Evolutionary conservation across 495 filamentous ascomycete genomes (phyloP).

Genomic region (Wilcoxina mikolae): DNA sequence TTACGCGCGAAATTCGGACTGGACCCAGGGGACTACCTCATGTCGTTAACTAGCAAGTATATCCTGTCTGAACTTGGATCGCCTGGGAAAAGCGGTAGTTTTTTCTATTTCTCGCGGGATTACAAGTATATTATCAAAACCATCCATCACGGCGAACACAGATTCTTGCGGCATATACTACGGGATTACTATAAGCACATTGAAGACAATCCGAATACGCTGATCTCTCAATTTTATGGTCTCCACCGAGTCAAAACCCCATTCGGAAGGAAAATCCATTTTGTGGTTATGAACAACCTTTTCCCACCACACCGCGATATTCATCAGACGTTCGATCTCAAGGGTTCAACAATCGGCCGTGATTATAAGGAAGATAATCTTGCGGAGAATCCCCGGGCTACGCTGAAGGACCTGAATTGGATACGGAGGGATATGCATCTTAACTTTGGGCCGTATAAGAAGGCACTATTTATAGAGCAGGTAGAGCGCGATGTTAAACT

Average conservation of each 20-base stretch:
- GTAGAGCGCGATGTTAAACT: constrained; percentile 74
- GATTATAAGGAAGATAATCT: constrained; percentile 82
- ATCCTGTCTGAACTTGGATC: constrained; percentile 95
- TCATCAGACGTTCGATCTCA: constrained; percentile 90
- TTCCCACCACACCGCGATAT: constrained; percentile 97
- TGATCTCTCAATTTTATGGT: constrained; percentile 96
- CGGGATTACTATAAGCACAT: constrained; percentile 92
- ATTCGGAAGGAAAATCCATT: constrained; percentile 96
- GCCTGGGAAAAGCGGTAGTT: constrained; percentile 94
- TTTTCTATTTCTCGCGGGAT: constrained; percentile 98
- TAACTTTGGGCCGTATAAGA: constrained; percentile 77
- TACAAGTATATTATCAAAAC: constrained; percentile 99
- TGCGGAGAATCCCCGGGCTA: constrained; percentile 76
- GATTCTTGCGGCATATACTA: constrained; percentile 79
- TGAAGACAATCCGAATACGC: constrained; percentile 80
- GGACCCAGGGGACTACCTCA: constrained; percentile 93
- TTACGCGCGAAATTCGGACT: constrained; percentile 75
- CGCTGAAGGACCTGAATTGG: constrained; percentile 96
- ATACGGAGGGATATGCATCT: constrained; percentile 68
- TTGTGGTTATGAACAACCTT: constrained; percentile 99
- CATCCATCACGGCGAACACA: constrained; percentile 93
- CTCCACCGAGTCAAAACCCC: constrained; percentile 97
- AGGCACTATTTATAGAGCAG: constrained; percentile 71
- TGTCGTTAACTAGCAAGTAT: constrained; percentile 97
- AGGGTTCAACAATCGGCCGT: constrained; percentile 90